These are phyloP conservation scores for Paracoccidioides lutzii DNA, from an alignment of 2,329 filamentous ascomycete genomes.

Conservation along the genomic window DNA sequence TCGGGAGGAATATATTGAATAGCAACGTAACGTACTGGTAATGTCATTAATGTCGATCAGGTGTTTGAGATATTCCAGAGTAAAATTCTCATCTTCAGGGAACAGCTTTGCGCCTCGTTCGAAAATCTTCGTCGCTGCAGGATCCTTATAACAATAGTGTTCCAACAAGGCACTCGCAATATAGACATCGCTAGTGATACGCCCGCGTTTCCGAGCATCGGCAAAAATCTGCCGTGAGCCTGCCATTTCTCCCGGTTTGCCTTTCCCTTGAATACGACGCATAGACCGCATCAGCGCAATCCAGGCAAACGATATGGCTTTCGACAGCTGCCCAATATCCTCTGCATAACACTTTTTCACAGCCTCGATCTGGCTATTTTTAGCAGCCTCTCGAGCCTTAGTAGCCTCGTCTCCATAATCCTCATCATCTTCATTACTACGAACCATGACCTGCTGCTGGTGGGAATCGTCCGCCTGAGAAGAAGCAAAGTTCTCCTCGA, in stretches of 20 bases:
- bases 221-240: constrained; percentile 81
- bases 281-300: constrained; percentile 88
- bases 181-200: constrained; percentile 88
- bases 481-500: constrained; percentile 41
- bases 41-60: constrained; percentile 84
- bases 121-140: constrained; percentile 86
- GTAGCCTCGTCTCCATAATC: constrained; percentile 35
- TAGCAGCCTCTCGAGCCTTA: constrained; percentile 39
- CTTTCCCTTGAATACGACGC: constrained; percentile 80
- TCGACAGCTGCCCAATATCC: constrained; percentile 64
- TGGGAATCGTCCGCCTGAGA: constrained; percentile 27
- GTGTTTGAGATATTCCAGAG: constrained; percentile 92
- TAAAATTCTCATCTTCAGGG: constrained; percentile 83
- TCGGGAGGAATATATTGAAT: neutral
- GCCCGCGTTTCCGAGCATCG: constrained; percentile 74
- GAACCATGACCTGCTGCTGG: constrained; percentile 20
- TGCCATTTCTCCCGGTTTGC: constrained; percentile 52
- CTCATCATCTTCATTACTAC: constrained; percentile 36
- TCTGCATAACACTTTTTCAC: constrained; percentile 54
- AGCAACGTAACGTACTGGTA: constrained; percentile 54
- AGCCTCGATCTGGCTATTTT: constrained; percentile 43
- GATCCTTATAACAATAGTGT: constrained; percentile 89
- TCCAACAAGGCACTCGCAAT: constrained; percentile 87
- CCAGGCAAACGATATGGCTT: constrained; percentile 86
- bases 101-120: constrained; percentile 89